These are phyloP conservation scores for Thelonectria rubi DNA, from an alignment of 2,329 filamentous ascomycete genomes.

Conservation along the genomic window DNA sequence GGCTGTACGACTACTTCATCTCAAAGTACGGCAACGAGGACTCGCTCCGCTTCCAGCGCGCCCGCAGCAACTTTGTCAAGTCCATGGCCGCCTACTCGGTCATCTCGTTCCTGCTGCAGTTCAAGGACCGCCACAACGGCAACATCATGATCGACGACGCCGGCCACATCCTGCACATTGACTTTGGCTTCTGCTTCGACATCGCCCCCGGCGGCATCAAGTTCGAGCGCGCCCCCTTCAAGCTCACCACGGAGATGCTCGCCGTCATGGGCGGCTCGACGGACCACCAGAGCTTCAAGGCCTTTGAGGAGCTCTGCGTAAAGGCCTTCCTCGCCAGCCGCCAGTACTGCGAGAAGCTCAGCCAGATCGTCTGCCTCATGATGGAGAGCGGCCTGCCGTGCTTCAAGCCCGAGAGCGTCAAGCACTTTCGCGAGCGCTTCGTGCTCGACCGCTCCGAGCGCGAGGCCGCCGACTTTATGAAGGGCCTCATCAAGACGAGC, in stretches of 20 bases:
- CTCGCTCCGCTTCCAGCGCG: slow-evolving; percentile 92
- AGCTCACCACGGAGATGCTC: slow-evolving; percentile 96
- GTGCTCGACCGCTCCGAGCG: slow-evolving; percentile 90
- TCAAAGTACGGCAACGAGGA: slow-evolving; percentile 98
- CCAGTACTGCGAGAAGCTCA: slow-evolving; percentile 87
- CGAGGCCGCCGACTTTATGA: slow-evolving; percentile 95
- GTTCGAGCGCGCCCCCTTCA: slow-evolving; percentile 98
- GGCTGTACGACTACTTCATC: slow-evolving; percentile 97
- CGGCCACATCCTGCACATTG: slow-evolving; percentile 97
- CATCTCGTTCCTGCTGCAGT: slow-evolving; percentile 95
- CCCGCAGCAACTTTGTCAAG: slow-evolving; percentile 97
- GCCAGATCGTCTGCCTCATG: slow-evolving; percentile 92
- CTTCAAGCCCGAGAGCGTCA: slow-evolving; percentile 95
- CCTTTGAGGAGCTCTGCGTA: slow-evolving; percentile 96
- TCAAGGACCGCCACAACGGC: slow-evolving; percentile 99
- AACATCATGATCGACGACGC: slow-evolving; percentile 99
- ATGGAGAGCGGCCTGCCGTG: slow-evolving; percentile 95
- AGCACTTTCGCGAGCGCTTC: slow-evolving; percentile 92
- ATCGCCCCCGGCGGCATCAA: slow-evolving; percentile 96
- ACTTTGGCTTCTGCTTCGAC: slow-evolving; percentile 99
- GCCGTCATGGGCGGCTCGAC: slow-evolving; percentile 96
- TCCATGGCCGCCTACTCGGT: slow-evolving; percentile 98
- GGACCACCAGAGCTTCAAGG: slow-evolving; percentile 87
- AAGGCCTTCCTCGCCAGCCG: slow-evolving; percentile 92
- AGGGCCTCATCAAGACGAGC: slow-evolving; percentile 87